Evolutionary conservation across 495 filamentous ascomycete genomes (phyloP), one percentile per base, ranked within the genome.

Genomic region (Aspergillus carlsbadensis): DNA sequence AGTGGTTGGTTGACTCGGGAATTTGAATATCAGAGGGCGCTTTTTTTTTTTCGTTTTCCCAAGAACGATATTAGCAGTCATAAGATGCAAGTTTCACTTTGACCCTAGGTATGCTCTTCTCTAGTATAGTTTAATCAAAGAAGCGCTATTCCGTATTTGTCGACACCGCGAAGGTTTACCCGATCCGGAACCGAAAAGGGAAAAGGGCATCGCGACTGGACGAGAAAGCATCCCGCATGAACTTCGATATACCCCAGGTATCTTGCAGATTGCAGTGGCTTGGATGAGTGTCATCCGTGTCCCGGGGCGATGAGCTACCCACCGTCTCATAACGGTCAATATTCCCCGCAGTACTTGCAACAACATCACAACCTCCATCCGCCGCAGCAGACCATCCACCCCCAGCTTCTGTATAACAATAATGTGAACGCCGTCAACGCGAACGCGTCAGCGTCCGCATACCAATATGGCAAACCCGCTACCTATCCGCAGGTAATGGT

Each of bases 221-320:
- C 18, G 37, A 41, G 35, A 37, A 40, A 26, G 18, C 46, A 56
- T 29, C 41, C n/a, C 15, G 34, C 52, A 22, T 52, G 20, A 11
- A 33, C 46, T 52, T 21, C 14, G 8, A 24, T 26, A 58, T 52
- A 55, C 40, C 52, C 44, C 18, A 50, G 47, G 58, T 44, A 45
- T 15, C 11, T 44, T 52, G 55, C 56, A 63, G 48, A 51, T 58
- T 51, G 39, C 54, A 51, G 59, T 59, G 42, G 57, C 44, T 62
- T 57, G 44, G 40, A 63, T 59, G 56, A 59, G 47, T 53, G 57
- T 60, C 51, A 64, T 61, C 56, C 58, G 61, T 48, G 67, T 66
- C 56, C 65, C 62, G 70, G 67, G 74, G 75, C 71, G 65, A 78
- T 78, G 76, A 78, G 70, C 72, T 78, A 69, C 60, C 73, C 74